These are phyloP conservation scores for Salvia miltiorrhiza DNA, from an alignment of 257 asterid species.

Conservation along the genomic window DNA sequence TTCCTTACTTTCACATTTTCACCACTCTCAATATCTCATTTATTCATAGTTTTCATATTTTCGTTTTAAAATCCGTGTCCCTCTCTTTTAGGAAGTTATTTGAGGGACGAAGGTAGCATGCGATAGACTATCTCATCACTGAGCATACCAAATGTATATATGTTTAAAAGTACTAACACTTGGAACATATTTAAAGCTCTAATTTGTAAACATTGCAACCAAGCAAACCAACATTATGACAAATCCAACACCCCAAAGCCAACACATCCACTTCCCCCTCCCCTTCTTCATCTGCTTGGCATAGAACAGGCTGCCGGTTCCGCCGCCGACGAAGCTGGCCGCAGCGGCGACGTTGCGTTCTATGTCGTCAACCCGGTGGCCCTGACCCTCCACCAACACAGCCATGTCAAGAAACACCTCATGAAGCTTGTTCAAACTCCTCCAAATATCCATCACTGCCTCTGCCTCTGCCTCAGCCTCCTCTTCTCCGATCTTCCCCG, in stretches of 20 bases:
- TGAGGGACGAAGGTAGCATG: no score
- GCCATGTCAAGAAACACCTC: slow-evolving; percentile 90
- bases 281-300: slow-evolving; percentile 69
- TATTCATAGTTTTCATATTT: no score
- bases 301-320: slow-evolving; percentile 64
- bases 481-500: slow-evolving; percentile 40
- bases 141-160: background rate
- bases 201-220: slow-evolving; percentile 41
- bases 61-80: no score
- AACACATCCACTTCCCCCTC: slow-evolving; percentile 45
- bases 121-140: no score
- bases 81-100: no score
- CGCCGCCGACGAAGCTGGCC: slow-evolving; percentile 70
- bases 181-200: background rate
- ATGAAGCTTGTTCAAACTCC: slow-evolving; percentile 85
- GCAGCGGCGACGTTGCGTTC: slow-evolving; percentile 63
- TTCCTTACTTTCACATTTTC: no score
- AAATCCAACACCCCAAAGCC: slow-evolving; percentile 54
- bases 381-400: slow-evolving; percentile 78
- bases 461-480: slow-evolving; percentile 48
- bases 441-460: slow-evolving; percentile 78
- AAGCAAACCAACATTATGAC: slow-evolving; percentile 61
- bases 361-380: slow-evolving; percentile 59
- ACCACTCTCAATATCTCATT: no score
- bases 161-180: no score